Evolutionary conservation across 768 basidiomycete species (phyloP), one percentile per base, ranked within the genome.

Genomic region (Fomitopsis pulvina): DNA sequence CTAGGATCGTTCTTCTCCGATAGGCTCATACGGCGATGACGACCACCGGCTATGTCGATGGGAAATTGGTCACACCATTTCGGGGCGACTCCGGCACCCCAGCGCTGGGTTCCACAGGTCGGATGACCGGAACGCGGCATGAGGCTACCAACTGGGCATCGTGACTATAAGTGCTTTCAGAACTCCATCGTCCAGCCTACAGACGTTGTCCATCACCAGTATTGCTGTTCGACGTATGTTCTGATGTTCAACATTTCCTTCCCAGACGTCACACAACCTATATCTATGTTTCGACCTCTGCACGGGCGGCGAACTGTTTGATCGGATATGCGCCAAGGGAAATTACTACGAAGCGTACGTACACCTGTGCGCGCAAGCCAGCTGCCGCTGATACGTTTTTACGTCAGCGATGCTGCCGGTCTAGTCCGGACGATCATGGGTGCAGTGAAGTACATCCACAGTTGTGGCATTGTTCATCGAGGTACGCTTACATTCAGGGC

Each of bases 271-370:
- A 8, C 88, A 94, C 68, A 96, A 95, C 60, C 78, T 96, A 41
- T 92, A 97, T 68, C 85, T 97, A 49, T 85, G 85, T 57, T 96
- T 96, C 68, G 95, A 98, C 68, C 81, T 97, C 8, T 98, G 95
- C 72, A 93, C 90, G 2, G 93, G 94, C 45, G 94, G 95, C 39
- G 95, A 99, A 68, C 81, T 99, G n/a, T 98, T 99, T 61, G 95
- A 99, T 67, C 80, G 95, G 44, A 98, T 99, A 73, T 98, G 95
- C 62, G 92, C 92, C 26, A 92, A 93, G 67, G 93, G 92, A 45
- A 92, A 92, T 64, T 98, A 96, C 67, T 93, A 92, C 62, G 95
- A 99, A 70, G 83, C 82, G 90, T 92, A 56, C 59, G 83, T 70
- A 3, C 37, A 27, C 24, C 29, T 41, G 4, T 11, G n/a, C 63